A percentile compares a stretch with the other conserved stretches of the same genome.
Conservation (phyloP, 75 land plant species). For the Selaginella moellendorffii region DNA sequence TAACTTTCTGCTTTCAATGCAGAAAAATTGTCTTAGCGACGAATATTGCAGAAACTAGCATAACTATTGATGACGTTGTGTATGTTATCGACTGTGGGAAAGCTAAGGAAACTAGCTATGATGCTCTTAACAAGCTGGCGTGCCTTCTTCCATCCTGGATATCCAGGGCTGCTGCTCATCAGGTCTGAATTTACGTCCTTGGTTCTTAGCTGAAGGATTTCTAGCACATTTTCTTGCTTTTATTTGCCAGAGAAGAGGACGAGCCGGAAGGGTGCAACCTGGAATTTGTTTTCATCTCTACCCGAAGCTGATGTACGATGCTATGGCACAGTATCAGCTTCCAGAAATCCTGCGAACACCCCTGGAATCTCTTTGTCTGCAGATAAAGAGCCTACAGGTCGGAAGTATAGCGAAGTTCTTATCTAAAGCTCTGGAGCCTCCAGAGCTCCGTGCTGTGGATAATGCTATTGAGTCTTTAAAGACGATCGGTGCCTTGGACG, state of each 20-base stretch:
- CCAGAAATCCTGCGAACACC: conserved; percentile 99
- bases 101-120: conserved; percentile 98
- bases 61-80: conserved; percentile 95
- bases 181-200: conserved; percentile 33
- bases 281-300: conserved; percentile 89
- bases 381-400: conserved; percentile 83
- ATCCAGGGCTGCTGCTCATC: conserved; percentile 95
- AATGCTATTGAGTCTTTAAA: conserved; percentile 88
- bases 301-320: conserved; percentile 73
- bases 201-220: neutral
- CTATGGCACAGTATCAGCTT: conserved; percentile 68
- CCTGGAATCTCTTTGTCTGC: conserved; percentile 80
- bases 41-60: conserved; percentile 97
- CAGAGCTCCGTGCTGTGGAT: conserved; percentile 69
- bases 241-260: conserved; percentile 69
- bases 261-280: conserved; percentile 96
- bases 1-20: conserved; percentile 14
- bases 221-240: neutral
- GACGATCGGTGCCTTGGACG: conserved; percentile 87
- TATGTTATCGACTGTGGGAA: conserved; percentile 96
- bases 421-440: conserved; percentile 88
- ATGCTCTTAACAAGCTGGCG: conserved; percentile 92
- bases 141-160: conserved; percentile 91
- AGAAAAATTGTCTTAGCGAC: conserved; percentile 96
- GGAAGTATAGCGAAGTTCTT: conserved; percentile 62